phyloP scores from a whole-genome alignment of 805 yeast species.

The Blastobotrys americana region DNA sequence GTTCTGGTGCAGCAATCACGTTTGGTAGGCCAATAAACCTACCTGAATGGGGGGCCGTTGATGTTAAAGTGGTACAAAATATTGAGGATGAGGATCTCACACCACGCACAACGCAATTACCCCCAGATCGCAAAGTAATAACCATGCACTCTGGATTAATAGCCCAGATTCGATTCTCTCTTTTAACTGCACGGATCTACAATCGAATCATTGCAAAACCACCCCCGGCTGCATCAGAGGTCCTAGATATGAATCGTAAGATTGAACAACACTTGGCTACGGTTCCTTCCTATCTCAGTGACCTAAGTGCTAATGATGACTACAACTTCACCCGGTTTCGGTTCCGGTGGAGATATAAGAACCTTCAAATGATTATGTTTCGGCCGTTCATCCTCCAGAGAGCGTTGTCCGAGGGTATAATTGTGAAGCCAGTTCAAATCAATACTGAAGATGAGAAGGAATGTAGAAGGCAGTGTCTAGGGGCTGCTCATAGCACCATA shows the following conservation, averaged over 20 bases:
- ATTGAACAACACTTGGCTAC: constrained; percentile 35
- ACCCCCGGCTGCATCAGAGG: constrained; percentile 43
- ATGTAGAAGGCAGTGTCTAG: constrained; percentile 45
- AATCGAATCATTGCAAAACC: constrained; percentile 42
- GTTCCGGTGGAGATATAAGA: constrained; percentile 52
- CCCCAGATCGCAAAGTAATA: constrained; percentile 30
- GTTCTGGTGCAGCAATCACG: constrained; percentile 55
- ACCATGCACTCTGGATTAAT: constrained; percentile 54
- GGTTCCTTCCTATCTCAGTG: constrained; percentile 44
- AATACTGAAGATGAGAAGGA: constrained; percentile 35
- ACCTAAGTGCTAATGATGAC: constrained; percentile 17
- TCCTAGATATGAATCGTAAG: constrained; percentile 40
- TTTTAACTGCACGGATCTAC: constrained; percentile 43
- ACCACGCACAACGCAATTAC: constrained; percentile 21
- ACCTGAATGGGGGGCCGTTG: constrained; percentile 42
- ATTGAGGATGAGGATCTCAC: constrained; percentile 40
- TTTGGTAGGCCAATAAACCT: constrained; percentile 58
- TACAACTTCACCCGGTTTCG: constrained; percentile 38
- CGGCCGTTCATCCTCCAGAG: constrained; percentile 53
- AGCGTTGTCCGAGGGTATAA: constrained; percentile 30
- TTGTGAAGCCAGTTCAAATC: constrained; percentile 7
- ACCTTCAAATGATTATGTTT: constrained; percentile 47
- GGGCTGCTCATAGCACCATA: constrained; percentile 47
- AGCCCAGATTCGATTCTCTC: constrained; percentile 45
- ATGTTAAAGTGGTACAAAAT: constrained; percentile 44